Conservation (phyloP, 257 asterid genomes). For the Nicotiana obtusifolia region DNA sequence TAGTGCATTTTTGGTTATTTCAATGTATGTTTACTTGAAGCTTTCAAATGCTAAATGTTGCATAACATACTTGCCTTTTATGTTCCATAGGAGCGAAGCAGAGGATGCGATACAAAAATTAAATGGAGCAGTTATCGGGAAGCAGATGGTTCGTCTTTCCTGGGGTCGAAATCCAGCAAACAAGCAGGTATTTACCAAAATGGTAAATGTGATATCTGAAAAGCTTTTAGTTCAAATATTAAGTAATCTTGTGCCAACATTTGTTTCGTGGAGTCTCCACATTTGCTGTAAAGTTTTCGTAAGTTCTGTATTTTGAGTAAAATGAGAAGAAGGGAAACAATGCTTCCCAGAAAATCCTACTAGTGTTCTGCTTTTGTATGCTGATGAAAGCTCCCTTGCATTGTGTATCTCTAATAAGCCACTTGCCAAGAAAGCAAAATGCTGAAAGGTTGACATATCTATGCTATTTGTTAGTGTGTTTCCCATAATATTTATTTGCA, state of each 20-base stretch:
- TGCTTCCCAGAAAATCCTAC: background rate
- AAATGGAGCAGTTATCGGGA: constrained; percentile 23
- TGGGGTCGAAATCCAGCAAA: constrained; percentile 20
- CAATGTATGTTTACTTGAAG: background rate
- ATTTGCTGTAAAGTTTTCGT: background rate
- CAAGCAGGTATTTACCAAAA: constrained; percentile 14
- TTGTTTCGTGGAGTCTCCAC: background rate
- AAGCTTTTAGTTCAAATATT: background rate
- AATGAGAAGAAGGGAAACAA: background rate
- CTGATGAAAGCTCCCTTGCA: background rate
- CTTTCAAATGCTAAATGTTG: background rate
- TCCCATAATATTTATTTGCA: background rate
- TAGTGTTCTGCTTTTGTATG: background rate
- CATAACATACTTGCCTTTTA: background rate
- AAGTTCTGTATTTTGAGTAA: background rate
- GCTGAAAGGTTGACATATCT: background rate
- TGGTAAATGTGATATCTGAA: background rate
- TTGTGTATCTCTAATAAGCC: background rate
- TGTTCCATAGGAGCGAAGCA: constrained; percentile 12
- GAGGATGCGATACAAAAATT: constrained; percentile 21
- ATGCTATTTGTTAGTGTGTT: background rate
- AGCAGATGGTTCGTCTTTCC: constrained; percentile 25
- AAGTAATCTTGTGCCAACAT: background rate
- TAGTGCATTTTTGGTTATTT: background rate
- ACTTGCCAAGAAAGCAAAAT: background rate